Base-by-base conservation (phyloP, 2,329 filamentous ascomycete genomes). In the Botrytis paeoniae region DNA sequence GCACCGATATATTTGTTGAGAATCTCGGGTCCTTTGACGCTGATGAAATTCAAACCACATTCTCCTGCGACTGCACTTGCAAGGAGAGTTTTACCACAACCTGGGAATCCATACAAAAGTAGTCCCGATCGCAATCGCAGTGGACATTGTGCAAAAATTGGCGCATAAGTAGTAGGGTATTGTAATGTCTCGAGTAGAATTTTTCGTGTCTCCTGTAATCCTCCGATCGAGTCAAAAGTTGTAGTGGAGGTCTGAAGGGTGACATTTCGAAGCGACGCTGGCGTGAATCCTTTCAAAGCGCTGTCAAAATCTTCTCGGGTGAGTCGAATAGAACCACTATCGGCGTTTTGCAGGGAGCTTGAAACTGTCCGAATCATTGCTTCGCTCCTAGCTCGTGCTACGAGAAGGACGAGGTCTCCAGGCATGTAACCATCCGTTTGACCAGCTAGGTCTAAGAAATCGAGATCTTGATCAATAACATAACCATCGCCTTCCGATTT, bases 1-100 rank as follows among this genome's bases (percentile, higher is more conserved):
- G 96, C 96, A 80, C 96, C 96, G 74, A 99, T 99, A 82, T 99
- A 99, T 83, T 99, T 99, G 86, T 99, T 99, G 71, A 99, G 84
- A 74, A 99, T 98, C 82, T 99, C 97, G 0, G 96, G 96, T 0
- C 96, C 96, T 84, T 99, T 99, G 80, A 99, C 96, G 59, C 92
- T 95, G 82, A 99, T 99, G 83, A 99, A 99, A 82, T 99, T 99
- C 74, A 99, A 89, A 0, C 95, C 95, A 80, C 95, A 98, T 84
- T 99, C 96, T 72, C 95, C 95, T 20, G 97, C 96, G n/a, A 99
- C 95, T 0, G 96, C 96, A 73, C 93, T 97, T 32, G 97, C 96
- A 16, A 99, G 89, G 14, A 99, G 87, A 0, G 96, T 99, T 84
- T 99, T 99, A 75, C 97, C 97, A 80, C 96, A 98, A 3, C 96